Base-by-base conservation (phyloP, 768 basidiomycete species). In the Obba rivulosa region DNA sequence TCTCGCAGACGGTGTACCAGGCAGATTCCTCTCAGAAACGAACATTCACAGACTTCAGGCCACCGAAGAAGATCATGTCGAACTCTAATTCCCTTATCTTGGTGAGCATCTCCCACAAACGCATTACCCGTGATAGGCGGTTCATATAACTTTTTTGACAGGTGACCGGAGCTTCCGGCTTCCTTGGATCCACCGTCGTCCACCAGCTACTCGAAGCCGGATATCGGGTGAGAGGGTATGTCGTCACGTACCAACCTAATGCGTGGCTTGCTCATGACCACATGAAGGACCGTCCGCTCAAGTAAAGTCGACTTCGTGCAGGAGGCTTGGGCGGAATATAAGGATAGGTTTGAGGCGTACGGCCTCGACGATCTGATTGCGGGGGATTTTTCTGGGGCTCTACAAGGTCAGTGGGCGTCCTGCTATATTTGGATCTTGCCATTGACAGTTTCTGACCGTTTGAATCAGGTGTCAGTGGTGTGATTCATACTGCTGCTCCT, bases 161-260 rank as follows among this genome's bases (percentile, higher is more conserved):
- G 70, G 69, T 75, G 14, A 75, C 73, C 23, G 74, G 75, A 22
- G 69, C 68, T 17, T 70, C 74, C 17, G 72, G 74, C 20, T 76
- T 60, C 39, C 21, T 59, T 28, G 62, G 61, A 8, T 48, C 57
- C 1, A 55, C 60, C 38, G 50, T 64, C 16, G 48, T 58, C 17
- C 28, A 50, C 24, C 62, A 72, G 35, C 64, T 78, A 4, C 56
- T 78, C 18, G 57, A 70, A n/a, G 59, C 62, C 17, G 79, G 80
- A 1, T 76, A 74, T 54, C 66, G 62, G 8, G 79, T 82, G 35
- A 65, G 73, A 52, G 80, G 74, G 71, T 64, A 35, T 14, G 8
- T 17, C 17, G 2, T 8, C 25, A 23, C 4, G 16, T 22, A 2
- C 28, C 18, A 4, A n/a, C 10, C 17, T 14, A 13, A 4, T 24